Evolutionary conservation across 495 filamentous ascomycete genomes (phyloP).

Genomic region (Penicillium canariense): DNA sequence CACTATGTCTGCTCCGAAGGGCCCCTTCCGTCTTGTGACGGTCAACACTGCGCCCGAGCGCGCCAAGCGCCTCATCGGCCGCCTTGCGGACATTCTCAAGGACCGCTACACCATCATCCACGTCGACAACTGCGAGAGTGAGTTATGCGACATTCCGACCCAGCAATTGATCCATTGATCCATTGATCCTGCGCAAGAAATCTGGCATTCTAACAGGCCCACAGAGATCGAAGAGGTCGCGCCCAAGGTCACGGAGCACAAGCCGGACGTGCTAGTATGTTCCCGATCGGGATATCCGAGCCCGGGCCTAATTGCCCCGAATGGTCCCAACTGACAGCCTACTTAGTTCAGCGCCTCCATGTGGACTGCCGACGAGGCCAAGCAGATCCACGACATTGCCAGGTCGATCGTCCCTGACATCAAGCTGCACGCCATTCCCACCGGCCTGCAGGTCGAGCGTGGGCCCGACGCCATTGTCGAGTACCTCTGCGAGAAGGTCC

Average conservation of each 20-base stretch:
- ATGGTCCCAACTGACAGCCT: slow-evolving; percentile 2
- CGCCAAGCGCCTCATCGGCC: slow-evolving; percentile 59
- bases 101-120: slow-evolving; percentile 60
- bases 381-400: slow-evolving; percentile 54
- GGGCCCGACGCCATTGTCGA: slow-evolving; percentile 66
- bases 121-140: slow-evolving; percentile 57
- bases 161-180: too few relatives aligned
- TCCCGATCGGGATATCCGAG: slow-evolving; percentile 13
- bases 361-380: slow-evolving; percentile 60
- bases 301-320: background rate
- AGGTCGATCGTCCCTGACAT: slow-evolving; percentile 48
- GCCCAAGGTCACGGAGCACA: slow-evolving; percentile 45
- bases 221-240: slow-evolving; percentile 53
- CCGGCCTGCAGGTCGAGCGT: slow-evolving; percentile 61
- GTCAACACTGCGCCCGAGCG: slow-evolving; percentile 69
- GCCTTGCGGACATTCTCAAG: slow-evolving; percentile 55
- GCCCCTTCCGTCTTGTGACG: slow-evolving; percentile 61
- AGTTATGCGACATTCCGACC: too few relatives aligned
- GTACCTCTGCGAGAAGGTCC: slow-evolving; percentile 59
- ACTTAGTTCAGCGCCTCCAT: slow-evolving; percentile 64
- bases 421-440: slow-evolving; percentile 60
- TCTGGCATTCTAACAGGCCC: slow-evolving; percentile 7
- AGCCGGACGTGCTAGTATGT: slow-evolving; percentile 52
- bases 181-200: too few relatives aligned
- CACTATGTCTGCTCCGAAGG: slow-evolving; percentile 49